phyloP scores from a whole-genome alignment of 164 flowering plant genomes.

The Chimonanthus praecox region DNA sequence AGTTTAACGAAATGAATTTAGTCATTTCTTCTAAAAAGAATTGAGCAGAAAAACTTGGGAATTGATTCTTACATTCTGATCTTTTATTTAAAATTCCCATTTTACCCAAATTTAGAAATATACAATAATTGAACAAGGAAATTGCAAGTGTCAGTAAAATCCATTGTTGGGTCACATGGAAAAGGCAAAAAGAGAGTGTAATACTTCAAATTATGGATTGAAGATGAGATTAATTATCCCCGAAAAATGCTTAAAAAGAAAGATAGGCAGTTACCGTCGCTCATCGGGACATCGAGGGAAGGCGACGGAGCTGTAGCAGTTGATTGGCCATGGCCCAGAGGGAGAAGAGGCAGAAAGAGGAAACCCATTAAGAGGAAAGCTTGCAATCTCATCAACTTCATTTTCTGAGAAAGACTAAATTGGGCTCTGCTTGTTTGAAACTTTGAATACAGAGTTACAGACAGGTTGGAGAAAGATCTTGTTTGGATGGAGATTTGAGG shows the following conservation, averaged over 20 bases:
- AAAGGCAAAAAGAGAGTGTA: not conserved
- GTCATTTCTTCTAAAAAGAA: not conserved
- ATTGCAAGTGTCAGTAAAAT: not conserved
- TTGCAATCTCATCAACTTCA: not conserved
- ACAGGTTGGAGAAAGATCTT: too few relatives aligned
- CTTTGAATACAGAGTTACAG: too few relatives aligned
- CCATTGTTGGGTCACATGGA: not conserved
- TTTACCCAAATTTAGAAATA: too few relatives aligned
- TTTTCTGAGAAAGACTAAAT: not conserved
- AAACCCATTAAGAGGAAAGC: not conserved
- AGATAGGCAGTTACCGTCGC: not conserved
- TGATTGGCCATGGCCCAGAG: not conserved
- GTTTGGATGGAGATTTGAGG: not conserved
- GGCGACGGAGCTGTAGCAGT: not conserved
- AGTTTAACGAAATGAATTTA: not conserved
- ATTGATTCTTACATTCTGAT: too few relatives aligned
- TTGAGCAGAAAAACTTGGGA: too few relatives aligned
- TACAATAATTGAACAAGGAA: too few relatives aligned
- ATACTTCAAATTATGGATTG: not conserved
- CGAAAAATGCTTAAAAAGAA: not conserved
- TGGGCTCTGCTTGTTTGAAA: not conserved
- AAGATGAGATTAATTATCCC: not conserved
- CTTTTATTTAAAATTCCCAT: too few relatives aligned
- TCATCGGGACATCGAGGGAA: not conserved
- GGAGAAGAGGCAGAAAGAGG: not conserved